Percentiles rank a stretch among this genome's conserved stretches.
These are phyloP conservation scores for Alternaria panax DNA, from an alignment of 2,329 filamentous ascomycete species.

Conservation along the genomic window DNA sequence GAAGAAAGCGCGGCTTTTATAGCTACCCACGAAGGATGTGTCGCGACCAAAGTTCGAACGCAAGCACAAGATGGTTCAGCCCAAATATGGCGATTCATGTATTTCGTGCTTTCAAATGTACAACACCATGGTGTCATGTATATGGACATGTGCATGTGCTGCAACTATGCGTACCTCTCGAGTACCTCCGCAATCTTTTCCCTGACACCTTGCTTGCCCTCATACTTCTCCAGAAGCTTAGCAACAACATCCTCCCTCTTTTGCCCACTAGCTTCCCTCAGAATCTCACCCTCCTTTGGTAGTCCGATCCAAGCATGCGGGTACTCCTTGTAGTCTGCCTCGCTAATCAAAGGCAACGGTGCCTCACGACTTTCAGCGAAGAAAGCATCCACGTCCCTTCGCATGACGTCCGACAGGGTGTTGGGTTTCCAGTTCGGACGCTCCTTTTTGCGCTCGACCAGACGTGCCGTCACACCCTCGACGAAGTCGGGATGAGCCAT, in stretches of 20 bases:
- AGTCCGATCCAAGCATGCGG: constrained; percentile 75
- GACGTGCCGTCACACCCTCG: constrained; percentile 83
- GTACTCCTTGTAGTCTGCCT: constrained; percentile 72
- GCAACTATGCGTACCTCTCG: constrained; percentile 33
- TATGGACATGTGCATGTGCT: not conserved
- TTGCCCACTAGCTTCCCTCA: constrained; percentile 50
- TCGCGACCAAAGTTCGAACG: not conserved
- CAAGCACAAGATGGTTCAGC: not conserved
- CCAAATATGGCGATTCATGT: not conserved
- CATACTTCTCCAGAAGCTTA: constrained; percentile 50
- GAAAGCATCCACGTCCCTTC: constrained; percentile 70
- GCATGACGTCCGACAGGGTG: constrained; percentile 70
- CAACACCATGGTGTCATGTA: not conserved
- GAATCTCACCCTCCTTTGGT: constrained; percentile 72
- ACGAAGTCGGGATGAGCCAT: constrained; percentile 92
- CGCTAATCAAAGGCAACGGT: constrained; percentile 68
- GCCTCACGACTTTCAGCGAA: constrained; percentile 56
- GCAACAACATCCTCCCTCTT: constrained; percentile 49
- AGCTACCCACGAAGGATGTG: no score
- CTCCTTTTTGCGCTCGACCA: constrained; percentile 73
- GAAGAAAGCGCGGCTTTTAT: no score
- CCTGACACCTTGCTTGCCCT: constrained; percentile 58
- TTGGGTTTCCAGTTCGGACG: constrained; percentile 79
- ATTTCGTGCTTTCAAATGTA: not conserved
- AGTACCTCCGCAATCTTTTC: constrained; percentile 72